Evolutionary conservation across 2,329 filamentous ascomycete species (phyloP), one percentile per base, ranked within the genome.

Genomic region (Exophiala bonariae): DNA sequence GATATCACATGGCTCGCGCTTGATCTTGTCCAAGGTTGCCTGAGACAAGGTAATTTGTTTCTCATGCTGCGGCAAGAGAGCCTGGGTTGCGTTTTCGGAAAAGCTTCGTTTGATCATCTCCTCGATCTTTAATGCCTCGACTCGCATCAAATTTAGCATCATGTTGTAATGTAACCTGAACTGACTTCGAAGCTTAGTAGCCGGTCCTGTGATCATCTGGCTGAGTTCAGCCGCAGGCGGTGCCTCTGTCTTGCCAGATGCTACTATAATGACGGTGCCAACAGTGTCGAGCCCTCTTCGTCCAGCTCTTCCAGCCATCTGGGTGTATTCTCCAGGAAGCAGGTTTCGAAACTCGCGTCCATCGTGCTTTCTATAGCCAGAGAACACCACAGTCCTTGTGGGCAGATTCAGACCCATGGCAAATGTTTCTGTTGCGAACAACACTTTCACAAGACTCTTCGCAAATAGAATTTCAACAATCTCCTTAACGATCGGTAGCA

Each of bases 91-190:
- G 68, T 99, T 93, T 67, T 99, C 93, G 42, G 92, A 96, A 75
- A 99, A 99, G 66, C 91, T 96, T 57, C 93, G 86, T 78, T 99
- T 99, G 75, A 99, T 99, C 93, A 99, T 99, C 70, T 99, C 93
- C 66, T 99, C 93, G 59, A 99, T 97, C 73, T 96, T 97, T 56
- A 99, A 72, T 2, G 93, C 93, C 67, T 99, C 93, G 2, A 99
- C 93, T 28, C 93, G 86, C 39, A 99, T 76, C 23, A 99, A 76
- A 63, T 97, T 99, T 22, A 99, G 75, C 51, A 99, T 99, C 93
- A 99, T 99, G 70, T 97, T 99, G 75, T 99, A 99, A 0, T 95
- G 99, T 38, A 99, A 76, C 51, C 93, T 83, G 76, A 99, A 99
- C 63, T 99, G 93, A 5, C 92, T 97, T 37, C 90, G 83, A 39